Evolutionary conservation across 2,329 filamentous ascomycete genomes (phyloP).

Genomic region (Trichoderma koningiopsis): DNA sequence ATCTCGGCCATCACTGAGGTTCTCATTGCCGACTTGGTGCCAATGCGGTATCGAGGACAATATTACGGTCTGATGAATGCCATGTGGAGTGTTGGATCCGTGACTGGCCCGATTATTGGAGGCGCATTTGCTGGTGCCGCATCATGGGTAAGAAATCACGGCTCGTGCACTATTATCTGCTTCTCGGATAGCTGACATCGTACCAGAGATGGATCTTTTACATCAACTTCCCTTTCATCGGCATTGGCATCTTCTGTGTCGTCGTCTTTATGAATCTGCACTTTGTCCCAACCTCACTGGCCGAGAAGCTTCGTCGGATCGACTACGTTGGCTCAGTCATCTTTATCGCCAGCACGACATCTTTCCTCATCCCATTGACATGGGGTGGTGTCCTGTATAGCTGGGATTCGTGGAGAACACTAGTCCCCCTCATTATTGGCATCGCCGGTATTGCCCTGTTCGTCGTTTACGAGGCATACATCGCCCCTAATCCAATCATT

Average conservation of each 20-base stretch:
- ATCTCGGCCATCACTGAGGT: background rate
- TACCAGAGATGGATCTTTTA: background rate
- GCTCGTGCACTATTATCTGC: background rate
- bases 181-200: background rate
- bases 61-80: background rate
- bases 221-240: background rate
- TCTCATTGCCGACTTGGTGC: background rate
- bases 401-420: background rate
- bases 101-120: background rate
- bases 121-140: background rate
- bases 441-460: background rate
- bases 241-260: background rate
- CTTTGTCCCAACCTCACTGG: background rate
- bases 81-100: background rate
- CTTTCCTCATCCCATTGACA: background rate
- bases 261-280: background rate
- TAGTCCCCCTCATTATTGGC: background rate
- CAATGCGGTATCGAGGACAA: background rate
- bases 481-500: background rate
- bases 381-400: background rate
- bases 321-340: background rate
- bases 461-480: background rate
- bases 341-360: background rate
- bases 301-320: background rate
- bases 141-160: background rate